Percentiles rank a stretch among this genome's conserved stretches.
These are phyloP conservation scores for Hypoxylon perforatum DNA, from an alignment of 495 filamentous ascomycete genomes.

Conservation along the genomic window DNA sequence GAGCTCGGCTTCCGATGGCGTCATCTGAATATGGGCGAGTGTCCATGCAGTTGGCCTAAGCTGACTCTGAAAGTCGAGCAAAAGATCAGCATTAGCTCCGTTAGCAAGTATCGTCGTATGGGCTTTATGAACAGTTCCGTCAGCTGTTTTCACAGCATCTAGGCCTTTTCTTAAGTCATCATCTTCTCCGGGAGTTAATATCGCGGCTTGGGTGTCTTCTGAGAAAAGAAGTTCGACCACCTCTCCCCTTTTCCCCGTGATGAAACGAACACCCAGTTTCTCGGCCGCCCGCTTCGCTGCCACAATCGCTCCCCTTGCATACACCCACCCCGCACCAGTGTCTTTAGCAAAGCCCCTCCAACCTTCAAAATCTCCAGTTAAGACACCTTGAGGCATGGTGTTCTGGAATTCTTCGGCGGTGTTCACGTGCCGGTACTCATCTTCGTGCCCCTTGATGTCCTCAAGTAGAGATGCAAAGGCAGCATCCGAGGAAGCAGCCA, in stretches of 20 bases:
- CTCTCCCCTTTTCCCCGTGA: slow-evolving; percentile 55
- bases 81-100: slow-evolving; percentile 57
- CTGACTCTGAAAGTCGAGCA: slow-evolving; percentile 65
- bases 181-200: neutral
- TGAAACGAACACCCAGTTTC: slow-evolving; percentile 58
- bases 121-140: slow-evolving; percentile 42
- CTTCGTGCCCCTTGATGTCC: slow-evolving; percentile 52
- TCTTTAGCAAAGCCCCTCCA: slow-evolving; percentile 63
- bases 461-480: slow-evolving; percentile 39
- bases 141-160: slow-evolving; percentile 40
- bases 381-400: slow-evolving; percentile 63
- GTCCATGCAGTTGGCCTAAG: slow-evolving; percentile 67
- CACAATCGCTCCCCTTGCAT: slow-evolving; percentile 58
- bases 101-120: slow-evolving; percentile 56
- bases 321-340: slow-evolving; percentile 61
- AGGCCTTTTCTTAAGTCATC: slow-evolving; percentile 36
- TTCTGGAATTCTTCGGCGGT: slow-evolving; percentile 58
- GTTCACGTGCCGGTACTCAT: slow-evolving; percentile 45
- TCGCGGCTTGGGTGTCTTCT: slow-evolving; percentile 48
- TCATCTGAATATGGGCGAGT: slow-evolving; percentile 62
- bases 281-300: slow-evolving; percentile 57
- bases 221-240: slow-evolving; percentile 51
- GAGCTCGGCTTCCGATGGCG: slow-evolving; percentile 51
- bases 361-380: slow-evolving; percentile 60
- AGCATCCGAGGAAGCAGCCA: slow-evolving; percentile 52